These are phyloP conservation scores for Citrus hindsii DNA, from an alignment of 345 rosid genomes.

Conservation along the genomic window DNA sequence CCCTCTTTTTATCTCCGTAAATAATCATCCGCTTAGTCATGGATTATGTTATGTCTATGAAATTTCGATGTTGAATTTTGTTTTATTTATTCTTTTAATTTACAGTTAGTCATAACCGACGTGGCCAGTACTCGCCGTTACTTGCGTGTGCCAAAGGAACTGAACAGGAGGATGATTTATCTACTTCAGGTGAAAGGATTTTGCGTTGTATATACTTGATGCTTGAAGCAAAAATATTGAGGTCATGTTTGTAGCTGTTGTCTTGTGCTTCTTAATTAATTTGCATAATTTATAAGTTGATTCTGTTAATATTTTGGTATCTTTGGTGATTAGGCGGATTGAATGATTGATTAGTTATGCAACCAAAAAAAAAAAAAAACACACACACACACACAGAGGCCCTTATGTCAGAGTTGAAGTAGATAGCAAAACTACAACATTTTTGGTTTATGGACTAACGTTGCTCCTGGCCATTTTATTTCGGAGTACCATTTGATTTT, in stretches of 20 bases:
- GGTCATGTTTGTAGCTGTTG: not conserved
- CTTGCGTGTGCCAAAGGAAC: constrained; percentile 43
- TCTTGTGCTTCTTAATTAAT: not conserved
- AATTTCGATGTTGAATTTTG: not conserved
- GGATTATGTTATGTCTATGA: not conserved
- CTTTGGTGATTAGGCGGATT: not conserved
- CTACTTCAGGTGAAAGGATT: constrained; percentile 45
- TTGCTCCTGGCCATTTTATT: not conserved
- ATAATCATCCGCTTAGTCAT: not conserved
- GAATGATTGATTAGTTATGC: not conserved
- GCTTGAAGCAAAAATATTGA: not conserved
- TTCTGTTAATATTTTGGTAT: not conserved
- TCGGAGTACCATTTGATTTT: no score
- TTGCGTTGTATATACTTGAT: not conserved
- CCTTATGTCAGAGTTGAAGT: not conserved
- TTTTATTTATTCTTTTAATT: not conserved
- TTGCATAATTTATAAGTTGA: not conserved
- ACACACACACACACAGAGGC: no score
- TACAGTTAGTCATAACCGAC: constrained; percentile 35
- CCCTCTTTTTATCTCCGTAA: not conserved
- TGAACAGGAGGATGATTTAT: constrained; percentile 56
- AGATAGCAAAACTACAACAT: not conserved
- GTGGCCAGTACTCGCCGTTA: constrained; percentile 15
- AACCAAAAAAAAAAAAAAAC: no score
- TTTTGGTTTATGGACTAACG: not conserved